These are phyloP conservation scores for Corylus americana DNA, from an alignment of 306 rosid species.

Conservation along the genomic window DNA sequence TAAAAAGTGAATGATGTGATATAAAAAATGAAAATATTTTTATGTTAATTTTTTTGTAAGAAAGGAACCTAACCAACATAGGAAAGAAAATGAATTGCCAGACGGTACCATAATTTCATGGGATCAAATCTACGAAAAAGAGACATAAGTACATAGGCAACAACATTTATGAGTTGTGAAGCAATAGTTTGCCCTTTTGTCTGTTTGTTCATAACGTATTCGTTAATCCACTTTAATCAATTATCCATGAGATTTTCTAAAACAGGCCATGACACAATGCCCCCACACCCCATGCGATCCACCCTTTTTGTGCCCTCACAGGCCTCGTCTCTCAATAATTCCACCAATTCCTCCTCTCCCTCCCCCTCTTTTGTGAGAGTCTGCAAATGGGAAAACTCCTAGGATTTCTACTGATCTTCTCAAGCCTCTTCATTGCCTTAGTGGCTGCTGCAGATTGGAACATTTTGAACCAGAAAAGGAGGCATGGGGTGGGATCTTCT, in stretches of 20 bases:
- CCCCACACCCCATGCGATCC: conserved; percentile 34
- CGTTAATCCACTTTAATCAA: conserved; percentile 8
- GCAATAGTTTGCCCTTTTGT: conserved; percentile 1
- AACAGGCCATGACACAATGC: not conserved
- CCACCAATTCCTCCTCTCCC: conserved; percentile 13
- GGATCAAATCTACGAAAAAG: not conserved
- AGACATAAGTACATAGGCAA: not conserved
- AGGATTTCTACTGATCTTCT: conserved; percentile 31
- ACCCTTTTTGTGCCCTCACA: conserved; percentile 18
- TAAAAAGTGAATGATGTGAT: too few relatives aligned
- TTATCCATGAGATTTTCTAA: conserved; percentile 34
- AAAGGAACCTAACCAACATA: too few relatives aligned
- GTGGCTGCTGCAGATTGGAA: conserved; percentile 54
- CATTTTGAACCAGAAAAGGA: conserved; percentile 39
- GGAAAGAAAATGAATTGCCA: too few relatives aligned
- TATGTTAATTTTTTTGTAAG: too few relatives aligned
- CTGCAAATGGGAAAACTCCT: conserved; percentile 42
- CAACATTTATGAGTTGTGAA: conserved; percentile 27
- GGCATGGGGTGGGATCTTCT: conserved; percentile 24
- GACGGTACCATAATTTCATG: too few relatives aligned
- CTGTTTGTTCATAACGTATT: conserved; percentile 4
- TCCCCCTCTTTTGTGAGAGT: not conserved
- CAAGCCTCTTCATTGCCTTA: conserved; percentile 28
- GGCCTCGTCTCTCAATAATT: not conserved
- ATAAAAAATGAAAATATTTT: too few relatives aligned